Evolutionary conservation across 78 protist genomes (phyloP), one percentile per base, ranked within the genome.

Genomic region (Dictyostelium citrinum): DNA sequence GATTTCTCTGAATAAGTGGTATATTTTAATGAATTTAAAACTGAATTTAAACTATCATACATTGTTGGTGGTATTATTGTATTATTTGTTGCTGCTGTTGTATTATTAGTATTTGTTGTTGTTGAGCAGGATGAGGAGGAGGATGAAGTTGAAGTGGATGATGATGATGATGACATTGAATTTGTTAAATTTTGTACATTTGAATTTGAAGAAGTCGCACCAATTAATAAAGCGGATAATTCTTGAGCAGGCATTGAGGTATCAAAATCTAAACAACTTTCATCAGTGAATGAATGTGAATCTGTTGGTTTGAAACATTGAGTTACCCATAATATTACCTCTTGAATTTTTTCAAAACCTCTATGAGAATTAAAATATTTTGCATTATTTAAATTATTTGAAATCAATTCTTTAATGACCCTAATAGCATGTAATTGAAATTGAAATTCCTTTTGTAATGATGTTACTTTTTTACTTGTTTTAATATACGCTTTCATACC

Each of bases 371-470:
- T 24, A 46, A 88, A 88, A n/a, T 33, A 17, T 78, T 35, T 76
- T 20, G 93, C 85, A 46, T 88, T 88, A 11, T 27, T 31, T 43
- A 29, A 9, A 78, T 78, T 88, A 29, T n/a, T 39, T 64, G 51
- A 55, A 37, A 68, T 49, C n/a, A 88, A 78, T 31, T 88, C 93
- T 45, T 67, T 76, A 11, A 88, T 46, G 4, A 88, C 85, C 20
- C 93, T 11, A 27, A 88, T 20, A 17, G 79, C 71, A 68, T 78
- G 93, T 22, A 88, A 55, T 49, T 88, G 93, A 68, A 61, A 88
- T 11, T 68, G 29, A 78, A 88, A 88, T n/a, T 88, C 93, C 0
- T 29, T 5, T 60, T 85, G 83, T 8, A 85, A 22, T n/a, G 77
- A 39, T 17, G 43, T 31, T 20, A 43, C 33, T 31, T 85, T 85